phyloP scores from a whole-genome alignment of 768 basidiomycete species.

The Pluteus cervinus region DNA sequence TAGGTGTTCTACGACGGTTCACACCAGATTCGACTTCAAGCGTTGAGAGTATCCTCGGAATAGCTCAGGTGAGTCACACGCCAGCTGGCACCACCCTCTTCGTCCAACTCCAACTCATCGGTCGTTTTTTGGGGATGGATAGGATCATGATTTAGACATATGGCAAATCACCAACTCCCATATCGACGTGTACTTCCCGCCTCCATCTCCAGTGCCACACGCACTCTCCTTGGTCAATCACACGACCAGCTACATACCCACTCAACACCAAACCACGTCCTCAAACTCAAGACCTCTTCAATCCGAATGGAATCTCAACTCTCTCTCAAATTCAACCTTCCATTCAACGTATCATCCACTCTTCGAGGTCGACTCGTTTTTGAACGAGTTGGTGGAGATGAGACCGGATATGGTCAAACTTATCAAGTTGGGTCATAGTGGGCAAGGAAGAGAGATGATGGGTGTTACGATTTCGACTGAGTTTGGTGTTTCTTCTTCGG shows the following conservation, averaged over 20 bases:
- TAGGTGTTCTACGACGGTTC: too few relatives aligned
- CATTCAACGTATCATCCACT: constrained; percentile 50
- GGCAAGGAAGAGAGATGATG: constrained; percentile 53
- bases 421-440: constrained; percentile 48
- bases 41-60: too few relatives aligned
- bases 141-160: constrained; percentile 43
- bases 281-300: constrained; percentile 1
- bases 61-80: too few relatives aligned
- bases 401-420: constrained; percentile 43
- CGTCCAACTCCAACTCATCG: too few relatives aligned
- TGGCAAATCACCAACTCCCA: constrained; percentile 42
- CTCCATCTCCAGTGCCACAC: constrained; percentile 15
- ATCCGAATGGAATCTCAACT: constrained; percentile 26
- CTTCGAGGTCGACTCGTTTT: constrained; percentile 45
- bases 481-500: constrained; percentile 7
- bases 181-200: constrained; percentile 45
- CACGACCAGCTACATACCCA: constrained; percentile 6
- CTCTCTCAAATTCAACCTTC: constrained; percentile 31
- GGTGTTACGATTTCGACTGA: constrained; percentile 42
- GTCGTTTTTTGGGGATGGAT: too few relatives aligned
- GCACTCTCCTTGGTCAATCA: constrained; percentile 11
- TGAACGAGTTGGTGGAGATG: constrained; percentile 36
- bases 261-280: constrained; percentile 3
- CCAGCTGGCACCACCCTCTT: too few relatives aligned
- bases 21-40: too few relatives aligned